Evolutionary conservation across 305 asterid species (phyloP), one percentile per base, ranked within the genome.

Genomic region (Galium porrigens): DNA sequence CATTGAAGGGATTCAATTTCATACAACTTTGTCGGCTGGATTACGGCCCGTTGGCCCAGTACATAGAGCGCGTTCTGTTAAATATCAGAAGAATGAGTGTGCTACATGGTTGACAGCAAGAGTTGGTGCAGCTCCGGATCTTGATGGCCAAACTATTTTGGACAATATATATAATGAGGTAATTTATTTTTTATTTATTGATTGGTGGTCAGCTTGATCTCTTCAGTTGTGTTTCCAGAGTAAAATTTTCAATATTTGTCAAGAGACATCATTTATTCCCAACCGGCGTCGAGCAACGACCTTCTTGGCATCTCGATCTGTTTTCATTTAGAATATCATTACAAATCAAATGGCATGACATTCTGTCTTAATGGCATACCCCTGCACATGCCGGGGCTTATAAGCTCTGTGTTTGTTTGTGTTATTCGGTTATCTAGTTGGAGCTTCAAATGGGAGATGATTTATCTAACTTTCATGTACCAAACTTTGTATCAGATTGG

Each of bases 101-200:
- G 67, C 76, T 36, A 89, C 94, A 10, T 79, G 84, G 91, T 85
- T 89, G 68, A 86, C 89, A 34, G 94, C 89, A 68, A 77, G 81
- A 58, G 80, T 82, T 69, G 86, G 80, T 62, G 65, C 80, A 61
- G 78, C 57, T 41, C 71, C 11, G 72, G 76, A 77, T 70, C 87
- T 89, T 52, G 94, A 86, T 78, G 96, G 96, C 66, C 77, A 73
- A 70, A 61, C 91, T 70, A 75, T 89, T 66, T 71, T 86, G 51
- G 81, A 76, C 52, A 80, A 82, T 14, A 74, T 89, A 55, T 80
- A 81, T 55, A 79, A 78, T 27, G 85, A 83, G 95, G 95, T 87
- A 82, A 68, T 17, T 33, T 59, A 33, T 17, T 1, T 59, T 59
- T 27, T 7, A 48, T 20, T 7, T 59, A 5, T 10, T 36, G 29